Evolutionary conservation across 1,139 yeast genomes (phyloP), one percentile per base, ranked within the genome.

Genomic region (Candida tetrigidarum): DNA sequence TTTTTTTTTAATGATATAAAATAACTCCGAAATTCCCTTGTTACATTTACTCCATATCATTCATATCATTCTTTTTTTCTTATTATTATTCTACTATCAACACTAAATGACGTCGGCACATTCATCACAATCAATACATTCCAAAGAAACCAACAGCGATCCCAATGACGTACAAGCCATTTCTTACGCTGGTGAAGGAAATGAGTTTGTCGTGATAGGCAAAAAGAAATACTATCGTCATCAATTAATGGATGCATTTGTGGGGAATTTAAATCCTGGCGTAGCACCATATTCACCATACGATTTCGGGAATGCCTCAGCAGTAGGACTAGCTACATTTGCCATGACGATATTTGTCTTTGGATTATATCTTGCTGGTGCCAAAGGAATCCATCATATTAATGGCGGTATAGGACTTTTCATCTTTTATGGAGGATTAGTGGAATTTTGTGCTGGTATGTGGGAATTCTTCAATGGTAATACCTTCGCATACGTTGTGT

Each of bases 281-380:
- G 58, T 60, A 29, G 43, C 71, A 0, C 74, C 77, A 4, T 64
- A 60, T 41, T 71, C 75, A 18, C 52, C 48, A 22, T 56, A 64
- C 43, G 50, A 65, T 39, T 62, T 73, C 46, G 85, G 78, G 30
- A 81, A 83, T 54, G 86, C 88, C 0, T 80, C 81, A 26, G 86
- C 88, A 4, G 63, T 81, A 49, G 87, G 86, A 3, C 68, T 82
- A 45, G 67, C 77, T 26, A 81, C 79, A 4, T 83, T 80, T 62
- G 74, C 76, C 19, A 54, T 76, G 50, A 69, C 79, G 28, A 78
- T 84, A 1, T 72, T 81, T 54, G 68, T 70, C 6, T 64, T 75
- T 48, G 70, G 78, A 2, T 67, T 80, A 58, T 56, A 45, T 50
- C 71, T 73, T 46, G 73, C 74, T 19, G 61, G 58, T 49, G 77